Base-by-base conservation (phyloP, 1,139 yeast genomes). In the Diutina neorugosa region DNA sequence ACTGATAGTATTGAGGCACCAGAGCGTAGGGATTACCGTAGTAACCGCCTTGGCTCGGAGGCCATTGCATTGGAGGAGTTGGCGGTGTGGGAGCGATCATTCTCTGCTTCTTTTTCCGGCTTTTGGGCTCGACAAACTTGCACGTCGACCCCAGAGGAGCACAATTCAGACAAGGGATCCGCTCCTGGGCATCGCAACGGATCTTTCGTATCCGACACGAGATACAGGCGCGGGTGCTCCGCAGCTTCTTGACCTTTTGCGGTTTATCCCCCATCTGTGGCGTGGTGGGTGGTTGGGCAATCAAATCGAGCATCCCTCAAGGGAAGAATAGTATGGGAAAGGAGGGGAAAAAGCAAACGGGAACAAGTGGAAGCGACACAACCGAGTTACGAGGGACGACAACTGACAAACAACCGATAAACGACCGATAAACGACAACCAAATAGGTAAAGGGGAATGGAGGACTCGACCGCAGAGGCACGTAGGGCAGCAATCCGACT, bases 201-300 rank as follows among this genome's bases (percentile, higher is more conserved):
- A 46, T 46, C 40, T 46, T 46, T 25, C 50, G 50, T 25, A 46
- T 46, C 50, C 50, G 50, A 16, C 50, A 46, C 8, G 50, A 46
- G 31, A 46, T 27, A 16, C 50, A 46, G 7, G 50, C 50, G 7
- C 50, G 20, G 6, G 50, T 46, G 50, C 50, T 46, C 37, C 50
- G 50, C 50, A 46, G 50, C 21, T 46, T 46, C 40, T 46, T 46
- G 23, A 46, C 50, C 40, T 46, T 46, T 46, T 44, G 48, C 34
- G 50, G 40, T n/a, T 46, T 25, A 19, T 46, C 50, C 21, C 40
- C 50, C 50, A 46, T 46, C 20, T 46, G 37, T 27, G 50, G 50
- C 18, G 50, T 46, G 40, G 50, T 46, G 18, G 37, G 37, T 2
- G 50, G 27, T 27, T 40, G 50, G 50, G 50, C 27, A 16, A 46